Evolutionary conservation across 2,329 filamentous ascomycete species (phyloP).

Genomic region (Beauveria asiatica): DNA sequence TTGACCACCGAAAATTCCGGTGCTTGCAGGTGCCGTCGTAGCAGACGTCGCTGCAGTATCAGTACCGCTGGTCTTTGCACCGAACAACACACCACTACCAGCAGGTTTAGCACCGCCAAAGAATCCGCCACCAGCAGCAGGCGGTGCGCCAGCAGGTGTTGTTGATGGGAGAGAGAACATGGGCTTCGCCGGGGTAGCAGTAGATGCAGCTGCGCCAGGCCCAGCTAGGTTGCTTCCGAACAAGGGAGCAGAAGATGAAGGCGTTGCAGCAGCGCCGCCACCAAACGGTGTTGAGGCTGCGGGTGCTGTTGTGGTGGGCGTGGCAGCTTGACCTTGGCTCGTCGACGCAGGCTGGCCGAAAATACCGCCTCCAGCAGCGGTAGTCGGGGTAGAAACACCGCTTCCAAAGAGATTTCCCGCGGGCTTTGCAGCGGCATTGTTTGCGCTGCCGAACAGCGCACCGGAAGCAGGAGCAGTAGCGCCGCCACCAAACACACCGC

Average conservation of each 20-base stretch:
- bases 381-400: slow-evolving; percentile 15
- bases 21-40: slow-evolving; percentile 8
- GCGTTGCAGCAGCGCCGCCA: slow-evolving; percentile 14
- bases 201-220: slow-evolving; percentile 19
- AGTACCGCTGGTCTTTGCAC: slow-evolving; percentile 15
- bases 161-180: slow-evolving; percentile 41
- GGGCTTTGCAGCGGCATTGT: slow-evolving; percentile 20
- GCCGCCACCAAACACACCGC: slow-evolving; percentile 31
- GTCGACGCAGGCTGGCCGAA: slow-evolving; percentile 18
- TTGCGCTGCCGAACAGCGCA: slow-evolving; percentile 30
- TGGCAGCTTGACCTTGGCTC: slow-evolving; percentile 8
- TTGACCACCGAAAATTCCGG: slow-evolving; percentile 15
- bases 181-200: slow-evolving; percentile 37
- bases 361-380: slow-evolving; percentile 16
- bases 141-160: slow-evolving; percentile 48
- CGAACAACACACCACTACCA: slow-evolving; percentile 8
- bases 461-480: slow-evolving; percentile 30
- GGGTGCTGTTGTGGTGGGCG: slow-evolving; percentile 17
- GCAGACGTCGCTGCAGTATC: slow-evolving; percentile 11
- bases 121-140: slow-evolving; percentile 25
- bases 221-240: slow-evolving; percentile 25
- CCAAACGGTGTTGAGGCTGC: slow-evolving; percentile 24
- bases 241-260: neutral
- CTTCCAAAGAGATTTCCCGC: slow-evolving; percentile 17
- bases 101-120: slow-evolving; percentile 20